Evolutionary conservation across 352 stramenopile species (phyloP).

Genomic region (Pythium biforme): DNA sequence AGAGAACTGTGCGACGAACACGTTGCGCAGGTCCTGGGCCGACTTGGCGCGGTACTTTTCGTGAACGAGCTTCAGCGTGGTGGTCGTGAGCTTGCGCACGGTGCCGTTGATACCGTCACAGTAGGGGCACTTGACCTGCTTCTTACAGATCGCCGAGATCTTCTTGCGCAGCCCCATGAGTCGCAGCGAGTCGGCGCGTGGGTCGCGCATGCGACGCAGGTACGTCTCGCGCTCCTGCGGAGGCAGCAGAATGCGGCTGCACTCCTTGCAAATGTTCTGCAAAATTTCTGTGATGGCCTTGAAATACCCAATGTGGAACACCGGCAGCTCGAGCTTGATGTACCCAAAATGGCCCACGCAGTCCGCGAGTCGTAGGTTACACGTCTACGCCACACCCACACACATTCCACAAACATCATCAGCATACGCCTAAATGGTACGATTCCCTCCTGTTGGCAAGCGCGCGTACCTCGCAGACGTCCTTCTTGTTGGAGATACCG

Average conservation of each 20-base stretch:
- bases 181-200: conserved; percentile 69
- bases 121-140: conserved; percentile 93
- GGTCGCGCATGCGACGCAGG: conserved; percentile 88
- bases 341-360: conserved; percentile 99
- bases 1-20: conserved; percentile 82
- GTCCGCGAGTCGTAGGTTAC: conserved; percentile 92
- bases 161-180: conserved; percentile 91
- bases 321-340: conserved; percentile 96
- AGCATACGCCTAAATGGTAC: neutral
- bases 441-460: neutral
- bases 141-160: conserved; percentile 97
- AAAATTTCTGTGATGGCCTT: conserved; percentile 97
- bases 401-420: neutral
- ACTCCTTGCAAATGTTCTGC: conserved; percentile 98
- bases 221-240: conserved; percentile 88
- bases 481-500: conserved; percentile 97
- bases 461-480: conserved; percentile 87
- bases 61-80: conserved; percentile 98
- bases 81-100: conserved; percentile 97
- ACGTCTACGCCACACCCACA: no score
- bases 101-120: conserved; percentile 96
- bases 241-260: conserved; percentile 92
- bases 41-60: conserved; percentile 95
- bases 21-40: conserved; percentile 78
- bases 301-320: conserved; percentile 99